Evolutionary conservation across 2,329 filamentous ascomycete species (phyloP).

Genomic region (Fusarium virguliforme): DNA sequence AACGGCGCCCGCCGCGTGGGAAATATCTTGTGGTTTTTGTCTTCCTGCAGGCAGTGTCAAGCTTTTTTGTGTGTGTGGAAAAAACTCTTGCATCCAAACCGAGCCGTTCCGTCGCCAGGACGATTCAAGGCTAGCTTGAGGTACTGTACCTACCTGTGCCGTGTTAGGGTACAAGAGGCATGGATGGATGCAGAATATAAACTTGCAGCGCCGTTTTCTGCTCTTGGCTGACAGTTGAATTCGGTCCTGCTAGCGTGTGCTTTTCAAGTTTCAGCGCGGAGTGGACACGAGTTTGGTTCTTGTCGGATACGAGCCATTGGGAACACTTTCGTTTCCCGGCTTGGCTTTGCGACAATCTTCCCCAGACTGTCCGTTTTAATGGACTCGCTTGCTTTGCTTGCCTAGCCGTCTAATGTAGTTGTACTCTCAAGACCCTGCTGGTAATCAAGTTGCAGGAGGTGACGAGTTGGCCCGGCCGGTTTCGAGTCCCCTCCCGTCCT

Average conservation of each 20-base stretch:
- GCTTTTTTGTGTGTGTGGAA: constrained; percentile 4
- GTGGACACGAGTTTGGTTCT: constrained; percentile 15
- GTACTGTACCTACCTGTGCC: background rate
- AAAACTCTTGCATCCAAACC: constrained; percentile 5
- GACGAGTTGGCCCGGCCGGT: constrained; percentile 8
- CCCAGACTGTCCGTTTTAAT: constrained; percentile 11
- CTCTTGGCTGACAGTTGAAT: constrained; percentile 2
- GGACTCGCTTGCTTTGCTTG: too few relatives aligned
- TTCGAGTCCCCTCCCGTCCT: constrained; percentile 1
- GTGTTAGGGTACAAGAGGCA: constrained; percentile 6
- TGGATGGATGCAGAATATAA: constrained; percentile 4
- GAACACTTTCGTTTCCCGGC: background rate
- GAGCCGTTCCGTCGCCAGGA: constrained; percentile 15
- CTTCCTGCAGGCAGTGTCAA: background rate
- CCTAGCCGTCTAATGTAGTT: background rate
- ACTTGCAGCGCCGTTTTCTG: background rate
- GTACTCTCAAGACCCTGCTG: background rate
- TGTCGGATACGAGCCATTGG: constrained; percentile 19
- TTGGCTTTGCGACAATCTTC: background rate
- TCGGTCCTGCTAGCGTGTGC: constrained; percentile 2
- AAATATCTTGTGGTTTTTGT: background rate
- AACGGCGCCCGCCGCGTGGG: constrained; percentile 3
- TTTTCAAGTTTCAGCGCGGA: constrained; percentile 9
- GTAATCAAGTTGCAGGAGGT: constrained; percentile 13
- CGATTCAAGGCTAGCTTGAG: constrained; percentile 12